Base-by-base conservation (phyloP, 1,284 basidiomycete species). In the Ustilago shanxiensis region DNA sequence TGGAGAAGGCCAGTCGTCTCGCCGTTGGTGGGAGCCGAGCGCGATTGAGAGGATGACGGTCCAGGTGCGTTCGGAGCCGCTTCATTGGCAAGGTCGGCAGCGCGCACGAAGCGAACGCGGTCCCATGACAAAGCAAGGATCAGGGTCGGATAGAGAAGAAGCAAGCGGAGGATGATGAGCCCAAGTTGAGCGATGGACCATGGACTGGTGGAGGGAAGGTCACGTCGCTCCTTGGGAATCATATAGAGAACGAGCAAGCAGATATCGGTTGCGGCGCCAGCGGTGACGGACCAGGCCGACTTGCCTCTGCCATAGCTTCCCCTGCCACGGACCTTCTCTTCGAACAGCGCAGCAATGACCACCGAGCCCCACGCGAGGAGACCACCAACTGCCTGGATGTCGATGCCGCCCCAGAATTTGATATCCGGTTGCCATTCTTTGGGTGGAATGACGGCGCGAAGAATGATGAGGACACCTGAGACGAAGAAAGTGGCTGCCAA, bases 361-460 rank as follows among this genome's bases (percentile, higher is more conserved):
- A 80, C 55, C 20, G 66, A 53, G 45, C 67, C 69, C 79, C 83
- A 84, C 1, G 72, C 81, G 14, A 84, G 55, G 8, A 81, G 54
- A 28, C 81, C 83, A 18, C 79, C 75, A 9, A 83, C 66, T 3
- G 79, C 71, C 41, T 83, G 81, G 7, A 82, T 56, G 41, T 82
- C 77, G 52, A 84, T 44, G n/a, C 60, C 72, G 11, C 56, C 45
- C 81, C 81, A 86, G 14, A 70, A 64, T 1, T 60, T 33, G 41
- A 79, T 55, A 28, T 78, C 69, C 0, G 83, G 82, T 33, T 79
- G 73, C 83, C 83, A 86, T 31, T 67, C 39, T 24, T 78, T 68
- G 0, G 74, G 72, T 11, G 83, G 82, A 22, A 86, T 41, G n/a
- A 83, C 81, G 20, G 81, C 83, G 14, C 77, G 65, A 31, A 83